phyloP scores from a whole-genome alignment of 306 rosid species.

The Cucurbita ficifolia region DNA sequence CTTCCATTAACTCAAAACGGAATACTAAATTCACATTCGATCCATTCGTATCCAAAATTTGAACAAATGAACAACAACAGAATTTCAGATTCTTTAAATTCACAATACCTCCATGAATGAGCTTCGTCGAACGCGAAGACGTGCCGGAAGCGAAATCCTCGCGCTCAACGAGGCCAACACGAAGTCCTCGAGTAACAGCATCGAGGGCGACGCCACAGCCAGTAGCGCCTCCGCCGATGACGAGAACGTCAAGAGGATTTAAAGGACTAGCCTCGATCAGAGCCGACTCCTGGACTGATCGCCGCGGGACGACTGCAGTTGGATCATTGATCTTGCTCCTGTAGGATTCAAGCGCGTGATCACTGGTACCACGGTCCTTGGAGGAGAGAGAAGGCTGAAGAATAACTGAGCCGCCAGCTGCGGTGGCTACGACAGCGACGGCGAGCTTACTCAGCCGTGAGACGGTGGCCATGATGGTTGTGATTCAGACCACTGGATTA shows the following conservation, averaged over 20 bases:
- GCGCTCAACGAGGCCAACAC: slow-evolving; percentile 88
- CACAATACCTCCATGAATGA: slow-evolving; percentile 78
- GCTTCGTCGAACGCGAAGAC: slow-evolving; percentile 95
- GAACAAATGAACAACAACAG: neutral
- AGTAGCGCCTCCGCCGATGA: slow-evolving; percentile 95
- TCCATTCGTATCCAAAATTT: neutral
- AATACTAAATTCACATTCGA: neutral
- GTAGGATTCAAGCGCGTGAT: slow-evolving; percentile 18
- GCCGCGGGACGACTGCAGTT: slow-evolving; percentile 41
- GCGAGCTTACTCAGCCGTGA: slow-evolving; percentile 41
- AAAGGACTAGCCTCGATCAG: slow-evolving; percentile 38
- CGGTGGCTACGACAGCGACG: slow-evolving; percentile 34
- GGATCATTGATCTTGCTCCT: slow-evolving; percentile 43
- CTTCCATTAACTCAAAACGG: neutral
- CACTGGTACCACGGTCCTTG: slow-evolving; percentile 32
- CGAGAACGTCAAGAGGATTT: slow-evolving; percentile 75
- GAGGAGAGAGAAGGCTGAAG: slow-evolving; percentile 29
- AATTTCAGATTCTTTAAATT: neutral
- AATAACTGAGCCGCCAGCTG: slow-evolving; percentile 37
- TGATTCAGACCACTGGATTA: neutral
- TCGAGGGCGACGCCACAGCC: slow-evolving; percentile 78
- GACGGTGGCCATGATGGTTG: slow-evolving; percentile 26
- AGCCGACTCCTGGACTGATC: slow-evolving; percentile 51
- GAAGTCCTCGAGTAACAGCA: slow-evolving; percentile 81
- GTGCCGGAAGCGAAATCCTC: slow-evolving; percentile 95